Evolutionary conservation across 2,329 filamentous ascomycete genomes (phyloP), one percentile per base, ranked within the genome.

Genomic region (Cercospora canescens): DNA sequence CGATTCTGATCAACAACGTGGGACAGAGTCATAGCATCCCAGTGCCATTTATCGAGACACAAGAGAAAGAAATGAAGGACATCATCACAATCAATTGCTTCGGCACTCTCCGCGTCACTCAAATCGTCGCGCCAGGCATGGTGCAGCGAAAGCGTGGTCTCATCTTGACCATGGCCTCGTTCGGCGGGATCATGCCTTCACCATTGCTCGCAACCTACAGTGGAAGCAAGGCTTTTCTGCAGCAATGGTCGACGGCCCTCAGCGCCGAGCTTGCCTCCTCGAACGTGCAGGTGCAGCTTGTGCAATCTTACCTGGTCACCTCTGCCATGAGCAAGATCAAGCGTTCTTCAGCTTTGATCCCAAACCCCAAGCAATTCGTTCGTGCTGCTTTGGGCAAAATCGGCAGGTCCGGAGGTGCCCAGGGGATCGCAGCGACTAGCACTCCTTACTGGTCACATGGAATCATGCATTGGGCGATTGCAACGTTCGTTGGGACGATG

Each of bases 251-350:
- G 71, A 91, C 89, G 6, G 89, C 95, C 11, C 86, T 99, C 14
- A 91, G 90, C 1, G 87, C 90, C 14, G 95, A 99, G 80, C 86
- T 99, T 32, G 88, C 90, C 69, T 87, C 89, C 1, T 85, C 91
- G 73, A 91, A 92, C 64, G 88, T 99, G 45, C 90, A 93, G 70
- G 93, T 97, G n/a, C 89, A 98, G 79, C 87, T 98, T 57, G 90
- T 96, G 30, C 87, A 98, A 72, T 93, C 91, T 73, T 96, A 99
- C 79, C 88, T 99, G 56, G 92, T 99, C 74, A 96, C 93, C 4
- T 94, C 92, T 1, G 93, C 94, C 75, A 99, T 99, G 95, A 94
- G 91, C 81, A 99, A 99, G 86, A 88, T 99, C 73, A 90, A 92
- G 74, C 90, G 89, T 64, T 83, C 93, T 0, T 94, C 87, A 69